Conservation (phyloP, 805 yeast genomes). For the Cyberlindnera americana region DNA sequence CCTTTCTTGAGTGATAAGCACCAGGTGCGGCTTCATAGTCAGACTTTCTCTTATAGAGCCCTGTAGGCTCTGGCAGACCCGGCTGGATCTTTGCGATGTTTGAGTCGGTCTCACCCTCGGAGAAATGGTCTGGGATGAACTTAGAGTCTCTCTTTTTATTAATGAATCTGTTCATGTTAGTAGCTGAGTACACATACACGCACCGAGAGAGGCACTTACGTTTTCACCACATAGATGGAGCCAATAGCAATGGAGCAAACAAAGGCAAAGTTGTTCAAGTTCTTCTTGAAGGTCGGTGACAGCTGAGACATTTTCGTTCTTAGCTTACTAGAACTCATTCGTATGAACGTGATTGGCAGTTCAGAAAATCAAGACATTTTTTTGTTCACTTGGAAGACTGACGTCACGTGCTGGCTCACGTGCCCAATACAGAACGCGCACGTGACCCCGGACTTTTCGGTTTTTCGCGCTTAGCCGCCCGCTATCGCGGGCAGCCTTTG, state of each 20-base stretch:
- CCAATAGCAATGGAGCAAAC: constrained; percentile 28
- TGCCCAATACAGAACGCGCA: too few species aligned
- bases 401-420: too few species aligned
- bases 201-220: constrained; percentile 18
- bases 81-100: constrained; percentile 43
- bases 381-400: too few species aligned
- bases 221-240: constrained; percentile 27
- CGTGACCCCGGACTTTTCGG: too few species aligned
- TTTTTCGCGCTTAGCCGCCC: too few species aligned
- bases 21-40: constrained; percentile 67
- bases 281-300: constrained; percentile 18
- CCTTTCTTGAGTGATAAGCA: constrained; percentile 52
- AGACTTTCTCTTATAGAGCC: constrained; percentile 45
- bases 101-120: constrained; percentile 5
- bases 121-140: constrained; percentile 32
- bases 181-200: not conserved
- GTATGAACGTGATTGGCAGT: too few species aligned
- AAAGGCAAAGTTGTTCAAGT: constrained; percentile 23
- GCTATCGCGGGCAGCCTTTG: too few species aligned
- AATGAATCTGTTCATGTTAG: constrained; percentile 24
- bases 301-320: constrained; percentile 12
- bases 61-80: constrained; percentile 47
- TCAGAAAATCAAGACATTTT: too few species aligned
- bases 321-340: not conserved
- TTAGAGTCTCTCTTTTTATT: constrained; percentile 34